These are phyloP conservation scores for Chlorencoelia australis DNA, from an alignment of 2,329 filamentous ascomycete genomes.

Conservation along the genomic window DNA sequence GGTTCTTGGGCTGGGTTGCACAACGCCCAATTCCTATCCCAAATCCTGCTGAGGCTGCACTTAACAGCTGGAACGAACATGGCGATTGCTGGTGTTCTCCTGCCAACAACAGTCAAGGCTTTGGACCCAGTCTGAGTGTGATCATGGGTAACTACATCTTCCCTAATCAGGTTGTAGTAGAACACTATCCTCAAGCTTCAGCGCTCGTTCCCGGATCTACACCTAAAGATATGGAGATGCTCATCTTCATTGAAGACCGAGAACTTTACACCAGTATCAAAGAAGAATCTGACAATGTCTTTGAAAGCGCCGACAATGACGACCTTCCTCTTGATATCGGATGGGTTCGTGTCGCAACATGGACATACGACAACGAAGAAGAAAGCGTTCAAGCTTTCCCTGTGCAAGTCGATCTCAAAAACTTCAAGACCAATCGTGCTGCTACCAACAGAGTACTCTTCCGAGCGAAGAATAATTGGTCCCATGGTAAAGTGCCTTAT, in stretches of 20 bases:
- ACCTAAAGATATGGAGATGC: slow-evolving; percentile 61
- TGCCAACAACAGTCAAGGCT: slow-evolving; percentile 30
- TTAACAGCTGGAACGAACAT: slow-evolving; percentile 63
- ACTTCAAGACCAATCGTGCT: slow-evolving; percentile 28
- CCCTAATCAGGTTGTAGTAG: slow-evolving; percentile 60
- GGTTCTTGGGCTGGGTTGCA: slow-evolving; percentile 18
- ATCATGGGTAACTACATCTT: slow-evolving; percentile 47
- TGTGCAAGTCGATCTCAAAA: slow-evolving; percentile 40
- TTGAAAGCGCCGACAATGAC: slow-evolving; percentile 28
- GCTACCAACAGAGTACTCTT: slow-evolving; percentile 44
- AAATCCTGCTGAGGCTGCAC: slow-evolving; percentile 41
- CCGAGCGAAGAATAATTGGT: slow-evolving; percentile 48
- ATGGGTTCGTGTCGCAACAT: slow-evolving; percentile 49
- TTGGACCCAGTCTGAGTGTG: slow-evolving; percentile 56
- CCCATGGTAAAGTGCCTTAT: slow-evolving; percentile 37
- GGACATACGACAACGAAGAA: slow-evolving; percentile 38
- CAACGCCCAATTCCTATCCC: slow-evolving; percentile 16
- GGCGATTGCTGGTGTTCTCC: slow-evolving; percentile 83
- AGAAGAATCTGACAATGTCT: slow-evolving; percentile 25
- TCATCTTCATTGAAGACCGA: slow-evolving; percentile 45
- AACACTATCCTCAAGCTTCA: slow-evolving; percentile 50
- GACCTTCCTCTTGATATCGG: slow-evolving; percentile 25
- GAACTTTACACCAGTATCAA: slow-evolving; percentile 27
- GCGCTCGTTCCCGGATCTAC: slow-evolving; percentile 47
- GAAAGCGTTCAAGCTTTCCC: slow-evolving; percentile 40